Base-by-base conservation (phyloP, 2,329 filamentous ascomycete genomes). In the Mycocentrospora acerina region DNA sequence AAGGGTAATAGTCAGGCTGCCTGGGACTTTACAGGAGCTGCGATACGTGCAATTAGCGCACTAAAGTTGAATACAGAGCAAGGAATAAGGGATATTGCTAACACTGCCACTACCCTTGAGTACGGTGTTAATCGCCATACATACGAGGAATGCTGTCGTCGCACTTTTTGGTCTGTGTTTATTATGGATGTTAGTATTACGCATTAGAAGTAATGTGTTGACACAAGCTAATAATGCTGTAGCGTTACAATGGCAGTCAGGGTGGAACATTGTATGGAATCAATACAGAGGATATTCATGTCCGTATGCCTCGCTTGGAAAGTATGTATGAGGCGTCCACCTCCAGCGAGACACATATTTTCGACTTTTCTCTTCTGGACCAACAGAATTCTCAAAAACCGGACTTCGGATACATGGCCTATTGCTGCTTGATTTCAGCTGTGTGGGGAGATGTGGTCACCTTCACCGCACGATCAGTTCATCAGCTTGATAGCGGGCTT, bases 91-190 rank as follows among this genome's bases (percentile, higher is more conserved):
- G 58, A 64, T 24, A 40, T 65, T n/a, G 51, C 53, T 9, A 62
- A 78, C 66, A 75, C 77, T 33, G 66, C 67, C 11, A 55, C 66
- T n/a, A 55, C 57, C 0, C 77, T 73, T 36, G 79, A 80, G 4
- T 82, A 80, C 54, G 78, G 74, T 14, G 71, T 86, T 47, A 78
- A 76, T 50, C 74, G 72, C 40, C 65, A 67, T 33, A 79, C 78
- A 19, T 77, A 83, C 50, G 75, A 77, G 16, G 86, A 90, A 64
- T 83, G 82, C 52, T 76, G 81, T 43, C 76, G 85, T 47, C 75
- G 86, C 39, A 88, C 83, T 0, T 84, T 88, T 55, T 90, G 85
- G 85, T 79, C 81, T 18, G 77, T 81, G 35, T 86, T 83, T 51
- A 69, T 88, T 51, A 76, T 86, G 62, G 86, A 89, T 66, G 75